Evolutionary conservation across 169 alveolate species (phyloP), one percentile per base, ranked within the genome.

Genomic region (Plasmodium cynomolgi): DNA sequence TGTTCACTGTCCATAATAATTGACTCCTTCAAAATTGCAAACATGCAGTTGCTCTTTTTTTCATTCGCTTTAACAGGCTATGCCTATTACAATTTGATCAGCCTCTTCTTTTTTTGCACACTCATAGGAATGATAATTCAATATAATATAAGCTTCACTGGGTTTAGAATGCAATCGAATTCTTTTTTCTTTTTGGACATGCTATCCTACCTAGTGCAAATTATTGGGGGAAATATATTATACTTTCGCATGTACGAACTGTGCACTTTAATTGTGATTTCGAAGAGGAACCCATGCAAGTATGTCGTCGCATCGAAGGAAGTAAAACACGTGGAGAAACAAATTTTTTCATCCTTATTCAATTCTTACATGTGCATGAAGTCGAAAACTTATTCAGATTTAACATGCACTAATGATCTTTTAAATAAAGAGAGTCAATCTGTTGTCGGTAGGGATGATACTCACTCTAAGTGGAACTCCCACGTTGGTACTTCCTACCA

Each of bases 31-130:
- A 92, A 93, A 84, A 84, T 95, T 6, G 77, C 94, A 29, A 86
- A 92, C 71, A 81, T 92, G 93, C 96, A 92, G 83, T 92, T 95
- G 50, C 83, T 90, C 15, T 85, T 90, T 77, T 93, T 92, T 50
- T 56, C 92, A 13, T 95, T 95, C 58, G 83, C 94, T 3, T 39
- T 95, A 73, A 95, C 97, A n/a, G 97, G 97, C 9, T 95, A 93
- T 72, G 90, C 96, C 11, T 95, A 86, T 37, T 84, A 84, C 47
- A 93, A 91, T 91, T 84, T 95, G 39, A 74, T 95, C n/a, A 91
- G 93, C 62, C 91, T 93, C 33, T 80, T 84, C 31, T 74, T 95
- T 62, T 34, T 95, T 47, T 84, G 96, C 71, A 56, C 91, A 41
- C 74, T 83, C 3, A 37, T 31, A 9, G 97, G 97, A 9, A 74